A percentile compares a stretch with the other conserved stretches of the same genome.
phyloP scores from a whole-genome alignment of 2,329 filamentous ascomycete species.

The Aspergillus felis region DNA sequence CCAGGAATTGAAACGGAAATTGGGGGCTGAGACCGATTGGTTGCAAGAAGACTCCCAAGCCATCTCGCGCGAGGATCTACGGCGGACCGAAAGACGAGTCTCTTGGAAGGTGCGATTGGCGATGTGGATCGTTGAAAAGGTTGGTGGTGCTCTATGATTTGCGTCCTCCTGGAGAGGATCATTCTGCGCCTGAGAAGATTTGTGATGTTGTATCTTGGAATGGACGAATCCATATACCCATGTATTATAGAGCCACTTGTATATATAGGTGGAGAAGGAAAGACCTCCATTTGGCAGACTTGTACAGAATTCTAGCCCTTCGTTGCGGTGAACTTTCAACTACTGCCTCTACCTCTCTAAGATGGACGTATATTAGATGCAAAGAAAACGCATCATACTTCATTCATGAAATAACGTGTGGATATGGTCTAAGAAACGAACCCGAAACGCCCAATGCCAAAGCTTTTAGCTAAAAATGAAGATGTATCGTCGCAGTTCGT shows the following conservation, averaged over 20 bases:
- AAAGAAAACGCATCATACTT: not conserved
- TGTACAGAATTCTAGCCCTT: not conserved
- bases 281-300: not conserved
- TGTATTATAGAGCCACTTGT: slow-evolving; percentile 5
- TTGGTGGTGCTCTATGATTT: slow-evolving; percentile 77
- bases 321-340: not conserved
- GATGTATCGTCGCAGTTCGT: slow-evolving; percentile 15
- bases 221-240: slow-evolving; percentile 12
- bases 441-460: slow-evolving; percentile 7
- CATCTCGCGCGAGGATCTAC: slow-evolving; percentile 74
- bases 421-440: not conserved
- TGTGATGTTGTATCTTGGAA: not conserved
- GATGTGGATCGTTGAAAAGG: slow-evolving; percentile 86
- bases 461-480: slow-evolving; percentile 4
- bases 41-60: slow-evolving; percentile 68
- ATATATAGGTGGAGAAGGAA: not conserved
- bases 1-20: slow-evolving; percentile 62
- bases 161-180: slow-evolving; percentile 4
- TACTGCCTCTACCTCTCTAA: not conserved
- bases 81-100: slow-evolving; percentile 75
- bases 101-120: slow-evolving; percentile 78
- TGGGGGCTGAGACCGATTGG: slow-evolving; percentile 78
- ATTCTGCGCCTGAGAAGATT: not conserved
- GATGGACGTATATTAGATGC: not conserved
- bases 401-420: not conserved